phyloP scores from a whole-genome alignment of 2,329 filamentous ascomycete genomes.

The Fusarium pininemorale region DNA sequence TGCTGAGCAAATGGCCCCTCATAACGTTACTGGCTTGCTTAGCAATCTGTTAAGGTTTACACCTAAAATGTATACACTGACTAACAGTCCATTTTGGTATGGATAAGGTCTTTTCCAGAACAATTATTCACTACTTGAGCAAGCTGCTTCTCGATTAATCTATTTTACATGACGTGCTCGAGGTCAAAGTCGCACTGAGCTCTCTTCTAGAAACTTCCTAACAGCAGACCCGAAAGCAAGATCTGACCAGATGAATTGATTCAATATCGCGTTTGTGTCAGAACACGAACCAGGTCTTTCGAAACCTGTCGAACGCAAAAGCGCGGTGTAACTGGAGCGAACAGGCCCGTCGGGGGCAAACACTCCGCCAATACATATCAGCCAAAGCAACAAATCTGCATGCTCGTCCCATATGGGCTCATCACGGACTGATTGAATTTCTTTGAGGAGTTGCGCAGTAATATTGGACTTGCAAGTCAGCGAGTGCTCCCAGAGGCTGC shows the following conservation, averaged over 20 bases:
- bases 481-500: accelerated
- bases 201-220: neutral
- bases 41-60: neutral
- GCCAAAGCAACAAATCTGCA: neutral
- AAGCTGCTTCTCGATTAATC: neutral
- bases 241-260: slow-evolving; percentile 4
- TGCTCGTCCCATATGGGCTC: neutral
- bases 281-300: neutral
- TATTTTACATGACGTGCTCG: neutral
- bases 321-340: neutral
- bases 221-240: neutral
- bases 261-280: neutral
- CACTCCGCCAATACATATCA: neutral
- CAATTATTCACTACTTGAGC: neutral
- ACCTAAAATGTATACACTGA: accelerated
- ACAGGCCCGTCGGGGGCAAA: neutral
- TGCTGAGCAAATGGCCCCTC: neutral
- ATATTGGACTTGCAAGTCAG: neutral
- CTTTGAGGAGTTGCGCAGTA: neutral
- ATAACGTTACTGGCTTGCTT: neutral
- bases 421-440: neutral
- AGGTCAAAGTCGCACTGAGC: neutral
- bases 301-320: neutral
- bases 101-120: neutral
- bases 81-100: neutral